Evolutionary conservation across 345 rosid genomes (phyloP).

Genomic region (Citrus sp.): DNA sequence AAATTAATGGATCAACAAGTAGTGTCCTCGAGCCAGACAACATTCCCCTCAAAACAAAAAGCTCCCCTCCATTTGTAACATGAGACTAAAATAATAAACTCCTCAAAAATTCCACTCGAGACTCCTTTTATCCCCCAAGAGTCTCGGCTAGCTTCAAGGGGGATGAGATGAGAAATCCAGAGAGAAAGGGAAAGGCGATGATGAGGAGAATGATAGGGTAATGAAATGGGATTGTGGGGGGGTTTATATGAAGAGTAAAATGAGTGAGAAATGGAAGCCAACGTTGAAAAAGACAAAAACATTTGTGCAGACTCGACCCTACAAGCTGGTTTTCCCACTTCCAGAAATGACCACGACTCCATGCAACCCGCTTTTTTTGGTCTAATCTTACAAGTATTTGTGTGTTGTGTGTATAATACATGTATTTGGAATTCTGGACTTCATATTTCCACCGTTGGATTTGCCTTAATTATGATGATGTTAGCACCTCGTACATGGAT

Average conservation of each 20-base stretch:
- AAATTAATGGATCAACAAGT: conserved; percentile 18
- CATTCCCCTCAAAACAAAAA: conserved; percentile 80
- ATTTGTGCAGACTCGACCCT: conserved; percentile 36
- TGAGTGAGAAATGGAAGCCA: conserved; percentile 22
- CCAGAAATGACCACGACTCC: conserved; percentile 71
- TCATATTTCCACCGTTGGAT: conserved; percentile 26
- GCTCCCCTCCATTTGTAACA: conserved; percentile 35
- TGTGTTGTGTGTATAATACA: background rate
- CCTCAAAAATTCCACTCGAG: too few relatives aligned
- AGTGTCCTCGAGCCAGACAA: conserved; percentile 96
- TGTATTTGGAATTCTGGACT: background rate
- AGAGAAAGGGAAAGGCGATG: conserved; percentile 18
- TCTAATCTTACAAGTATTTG: conserved; percentile 4
- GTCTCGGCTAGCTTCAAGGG: conserved; percentile 68
- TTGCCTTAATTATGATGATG: conserved; percentile 4
- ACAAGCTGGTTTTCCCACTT: conserved; percentile 40
- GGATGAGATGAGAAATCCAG: conserved; percentile 23
- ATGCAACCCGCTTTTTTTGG: conserved; percentile 26
- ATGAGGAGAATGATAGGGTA: conserved; percentile 34
- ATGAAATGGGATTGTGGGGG: background rate
- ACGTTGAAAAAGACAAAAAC: conserved; percentile 47
- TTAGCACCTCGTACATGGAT: conserved; percentile 27
- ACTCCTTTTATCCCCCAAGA: conserved; percentile 43
- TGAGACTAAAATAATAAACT: too few relatives aligned
- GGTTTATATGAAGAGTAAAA: conserved; percentile 36